Base-by-base conservation (phyloP, 2,329 filamentous ascomycete species). In the Chalaropsis ovoidea region DNA sequence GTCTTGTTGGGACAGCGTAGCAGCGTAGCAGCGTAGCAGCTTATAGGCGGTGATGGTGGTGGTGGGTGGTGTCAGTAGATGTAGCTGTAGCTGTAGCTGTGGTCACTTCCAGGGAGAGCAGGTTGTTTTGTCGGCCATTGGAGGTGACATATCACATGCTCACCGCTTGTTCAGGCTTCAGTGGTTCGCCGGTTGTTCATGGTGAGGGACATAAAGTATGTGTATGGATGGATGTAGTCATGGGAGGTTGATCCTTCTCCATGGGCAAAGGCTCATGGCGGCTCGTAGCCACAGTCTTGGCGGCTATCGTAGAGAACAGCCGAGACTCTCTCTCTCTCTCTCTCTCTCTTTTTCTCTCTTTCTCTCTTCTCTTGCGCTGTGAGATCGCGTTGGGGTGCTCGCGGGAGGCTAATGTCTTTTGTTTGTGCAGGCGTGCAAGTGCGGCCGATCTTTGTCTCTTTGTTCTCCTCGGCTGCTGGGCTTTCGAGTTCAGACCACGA, bases 71-170 rank as follows among this genome's bases (percentile, higher is more conserved):
- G 11, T 19, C 19, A 11, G 45, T 19, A 7, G 45, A n/a, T 27
- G 6, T 13, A 24, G 7, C 13, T 52, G 10, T 6, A 13, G 11
- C 13, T 52, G 24, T 6, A 5, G 35, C 5, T 39, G 8, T 7
- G 4, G 35, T 10, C 35, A 39, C 5, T 39, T 47, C 8, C 8
- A 58, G 15, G 31, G 31, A 19, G 54, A 13, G 17, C 5, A 35
- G 24, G 6, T 39, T 58, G 17, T 58, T 35, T 58, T 58, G 3
- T 35, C 7, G 7, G 11, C 31, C 31, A 58, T 19, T 58, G 31
- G 24, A 56, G 31, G 52, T 56, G 52, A 56, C 52, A 56, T 56
- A 56, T 56, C 52, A 56, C 54, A 58, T 58, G 54, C 54, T 58
- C 54, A 58, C 54, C 54, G 54, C 54, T 35, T 58, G 27, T 58